A percentile compares a stretch with the other conserved stretches of the same genome.
phyloP scores from a whole-genome alignment of 805 yeast species.

The Cyberlindnera mrakii region DNA sequence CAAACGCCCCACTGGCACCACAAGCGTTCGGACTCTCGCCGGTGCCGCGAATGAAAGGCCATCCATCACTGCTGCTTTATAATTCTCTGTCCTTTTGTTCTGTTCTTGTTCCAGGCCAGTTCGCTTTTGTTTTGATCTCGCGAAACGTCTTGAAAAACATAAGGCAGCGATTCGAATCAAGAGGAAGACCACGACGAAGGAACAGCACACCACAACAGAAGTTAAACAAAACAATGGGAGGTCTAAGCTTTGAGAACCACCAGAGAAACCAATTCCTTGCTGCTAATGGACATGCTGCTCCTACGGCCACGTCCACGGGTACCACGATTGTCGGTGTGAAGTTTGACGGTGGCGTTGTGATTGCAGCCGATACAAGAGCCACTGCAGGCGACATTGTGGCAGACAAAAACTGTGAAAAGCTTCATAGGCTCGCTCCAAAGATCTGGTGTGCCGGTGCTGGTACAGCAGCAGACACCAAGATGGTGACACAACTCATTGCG shows the following conservation, averaged over 20 bases:
- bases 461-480: slow-evolving; percentile 99
- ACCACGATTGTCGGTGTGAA: slow-evolving; percentile 98
- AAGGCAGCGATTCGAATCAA: neutral
- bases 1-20: slow-evolving; percentile 61
- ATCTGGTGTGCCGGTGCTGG: slow-evolving; percentile 99
- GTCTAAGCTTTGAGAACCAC: slow-evolving; percentile 87
- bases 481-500: slow-evolving; percentile 89
- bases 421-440: slow-evolving; percentile 82
- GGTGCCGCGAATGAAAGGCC: slow-evolving; percentile 52
- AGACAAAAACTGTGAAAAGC: slow-evolving; percentile 94
- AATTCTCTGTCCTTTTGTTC: neutral
- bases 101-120: neutral
- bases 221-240: slow-evolving; percentile 51
- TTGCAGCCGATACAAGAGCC: slow-evolving; percentile 98
- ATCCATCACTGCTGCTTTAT: slow-evolving; percentile 24
- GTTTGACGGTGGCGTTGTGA: slow-evolving; percentile 89
- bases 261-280: slow-evolving; percentile 80
- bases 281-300: slow-evolving; percentile 66
- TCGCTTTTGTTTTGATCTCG: neutral
- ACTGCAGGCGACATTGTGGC: slow-evolving; percentile 96
- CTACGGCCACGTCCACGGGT: slow-evolving; percentile 95
- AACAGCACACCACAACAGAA: neutral
- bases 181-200: neutral
- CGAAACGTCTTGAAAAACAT: neutral
- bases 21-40: slow-evolving; percentile 55